Percentiles rank a stretch among this genome's conserved stretches.
phyloP scores from a whole-genome alignment of 768 basidiomycete genomes.

The Phylloporus arenicola region DNA sequence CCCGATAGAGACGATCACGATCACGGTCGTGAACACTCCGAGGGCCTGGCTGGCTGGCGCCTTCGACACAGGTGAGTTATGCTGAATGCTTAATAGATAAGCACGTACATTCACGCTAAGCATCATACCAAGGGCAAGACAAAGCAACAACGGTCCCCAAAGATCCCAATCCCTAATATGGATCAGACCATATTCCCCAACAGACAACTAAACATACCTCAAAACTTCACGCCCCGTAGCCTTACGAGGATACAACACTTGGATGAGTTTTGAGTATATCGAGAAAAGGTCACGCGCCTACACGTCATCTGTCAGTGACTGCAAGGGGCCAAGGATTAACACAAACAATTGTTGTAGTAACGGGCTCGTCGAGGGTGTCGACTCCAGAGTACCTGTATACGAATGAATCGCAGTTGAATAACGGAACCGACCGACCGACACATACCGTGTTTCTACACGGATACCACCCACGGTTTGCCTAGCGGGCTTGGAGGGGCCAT shows the following conservation, averaged over 20 bases:
- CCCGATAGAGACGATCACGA: constrained; percentile 87
- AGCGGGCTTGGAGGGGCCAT: constrained; percentile 37
- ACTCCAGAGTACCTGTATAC: constrained; percentile 58
- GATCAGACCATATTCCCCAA: constrained; percentile 1
- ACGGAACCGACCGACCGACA: neutral
- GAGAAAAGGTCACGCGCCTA: constrained; percentile 86
- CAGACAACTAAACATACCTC: constrained; percentile 40
- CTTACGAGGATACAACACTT: constrained; percentile 86
- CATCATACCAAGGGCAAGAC: constrained; percentile 74
- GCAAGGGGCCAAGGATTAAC: constrained; percentile 2
- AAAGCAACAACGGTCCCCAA: constrained; percentile 90
- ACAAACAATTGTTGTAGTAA: constrained; percentile 82
- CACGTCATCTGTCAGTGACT: constrained; percentile 6
- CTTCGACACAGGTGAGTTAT: constrained; percentile 35
- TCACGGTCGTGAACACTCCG: constrained; percentile 88
- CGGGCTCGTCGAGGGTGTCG: constrained; percentile 90
- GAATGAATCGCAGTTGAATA: neutral
- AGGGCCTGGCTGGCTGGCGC: constrained; percentile 80
- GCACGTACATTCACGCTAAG: constrained; percentile 72
- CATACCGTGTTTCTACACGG: constrained; percentile 81
- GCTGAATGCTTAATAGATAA: neutral
- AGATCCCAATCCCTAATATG: constrained; percentile 87
- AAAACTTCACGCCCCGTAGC: constrained; percentile 74
- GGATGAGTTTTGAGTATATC: constrained; percentile 87
- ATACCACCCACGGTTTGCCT: constrained; percentile 79